A percentile compares a stretch with the other conserved stretches of the same genome.
Evolutionary conservation across 2,329 filamentous ascomycete species (phyloP).

Genomic region (Alternaria triticina): DNA sequence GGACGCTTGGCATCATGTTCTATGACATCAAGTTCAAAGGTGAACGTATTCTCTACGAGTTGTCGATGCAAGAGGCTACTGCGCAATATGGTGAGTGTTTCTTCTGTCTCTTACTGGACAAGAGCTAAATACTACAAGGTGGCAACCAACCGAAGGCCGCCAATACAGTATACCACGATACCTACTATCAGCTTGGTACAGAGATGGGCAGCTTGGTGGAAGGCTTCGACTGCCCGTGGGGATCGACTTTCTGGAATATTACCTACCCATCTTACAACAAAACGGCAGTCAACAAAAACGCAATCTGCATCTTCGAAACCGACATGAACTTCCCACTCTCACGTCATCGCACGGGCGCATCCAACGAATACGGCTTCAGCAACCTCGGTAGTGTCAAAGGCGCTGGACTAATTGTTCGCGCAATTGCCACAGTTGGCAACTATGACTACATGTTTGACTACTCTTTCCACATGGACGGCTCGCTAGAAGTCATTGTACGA

Average conservation of each 20-base stretch:
- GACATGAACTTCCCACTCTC: slow-evolving; percentile 42
- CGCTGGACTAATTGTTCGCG: slow-evolving; percentile 43
- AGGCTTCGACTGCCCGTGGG: slow-evolving; percentile 59
- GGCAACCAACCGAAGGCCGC: slow-evolving; percentile 4
- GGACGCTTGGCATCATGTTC: slow-evolving; percentile 58
- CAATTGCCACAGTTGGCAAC: slow-evolving; percentile 53
- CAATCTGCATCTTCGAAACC: slow-evolving; percentile 49
- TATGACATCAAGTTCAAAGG: slow-evolving; percentile 63
- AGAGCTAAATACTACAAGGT: background rate
- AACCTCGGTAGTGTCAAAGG: slow-evolving; percentile 41
- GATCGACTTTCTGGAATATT: slow-evolving; percentile 59
- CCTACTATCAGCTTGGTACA: slow-evolving; percentile 56
- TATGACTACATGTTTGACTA: slow-evolving; percentile 50
- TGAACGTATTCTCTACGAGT: slow-evolving; percentile 62
- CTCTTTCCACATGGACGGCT: slow-evolving; percentile 38
- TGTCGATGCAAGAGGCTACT: slow-evolving; percentile 62
- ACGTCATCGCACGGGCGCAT: slow-evolving; percentile 35
- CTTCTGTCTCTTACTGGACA: background rate
- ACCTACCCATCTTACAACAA: slow-evolving; percentile 55
- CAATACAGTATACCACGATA: slow-evolving; percentile 49
- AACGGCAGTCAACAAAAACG: slow-evolving; percentile 50
- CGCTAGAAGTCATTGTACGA: slow-evolving; percentile 44
- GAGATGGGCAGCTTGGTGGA: slow-evolving; percentile 51
- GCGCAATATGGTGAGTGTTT: slow-evolving; percentile 55
- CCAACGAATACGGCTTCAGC: slow-evolving; percentile 30